Evolutionary conservation across 805 yeast genomes (phyloP), one percentile per base, ranked within the genome.

Genomic region (Metschnikowia anglica): DNA sequence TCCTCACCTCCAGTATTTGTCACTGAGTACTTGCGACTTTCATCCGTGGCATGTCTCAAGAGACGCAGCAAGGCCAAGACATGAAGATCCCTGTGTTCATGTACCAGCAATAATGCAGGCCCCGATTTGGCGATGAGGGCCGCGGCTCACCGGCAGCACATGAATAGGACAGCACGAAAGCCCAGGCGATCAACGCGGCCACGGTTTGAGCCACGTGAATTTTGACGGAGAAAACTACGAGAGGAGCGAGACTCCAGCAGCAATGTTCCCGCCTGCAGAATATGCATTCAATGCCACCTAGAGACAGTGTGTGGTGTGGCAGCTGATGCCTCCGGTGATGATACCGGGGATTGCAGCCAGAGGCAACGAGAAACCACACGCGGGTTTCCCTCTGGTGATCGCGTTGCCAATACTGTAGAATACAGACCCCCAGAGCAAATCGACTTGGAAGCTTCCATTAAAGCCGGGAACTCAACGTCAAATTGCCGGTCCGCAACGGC

Each of bases 401-500:
- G 78, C 83, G 19, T 78, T 79, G 39, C 72, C 66, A 44, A 76
- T 66, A 7, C 83, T 83, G 79, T 82, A 77, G 47, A 75, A 60
- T n/a, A 74, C 43, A 1, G 80, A 76, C 17, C 85, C 85, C 30
- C 59, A 53, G 21, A 79, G 65, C 51, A 79, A 62, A 15, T 82
- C 83, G 12, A 73, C 69, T 46, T 74, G 76, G 38, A 68, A 68
- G 76, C 81, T 33, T 56, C 63, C 34, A 60, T 55, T 5, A 75
- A 64, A 4, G 66, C 63, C 0, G 80, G 74, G 41, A 61, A 77
- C 10, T 56, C 57, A 44, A 61, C 66, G 29, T 72, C 66, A 52
- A 73, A 77, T 56, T 79, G 81, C 44, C 57, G 62, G 53, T 75
- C 68, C 25, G 77, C 72, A 45, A 68, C 74, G 4, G 70, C 63